Conservation (phyloP, 129 eudicot species). For the Mikania micrantha region DNA sequence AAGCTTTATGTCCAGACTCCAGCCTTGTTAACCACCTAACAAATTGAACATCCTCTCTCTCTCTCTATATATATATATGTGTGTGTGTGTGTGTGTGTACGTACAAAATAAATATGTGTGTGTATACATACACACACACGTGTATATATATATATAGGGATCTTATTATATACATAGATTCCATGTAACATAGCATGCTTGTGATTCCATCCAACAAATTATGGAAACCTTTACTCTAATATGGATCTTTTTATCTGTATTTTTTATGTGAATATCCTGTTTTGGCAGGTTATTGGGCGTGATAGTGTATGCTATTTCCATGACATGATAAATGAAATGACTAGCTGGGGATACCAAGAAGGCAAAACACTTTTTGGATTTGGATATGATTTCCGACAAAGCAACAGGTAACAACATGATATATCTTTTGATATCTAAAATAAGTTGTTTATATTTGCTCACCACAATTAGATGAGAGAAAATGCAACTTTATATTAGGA, state of each 20-base stretch:
- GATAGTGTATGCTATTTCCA: slow-evolving; percentile 85
- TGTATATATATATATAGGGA: too few species aligned
- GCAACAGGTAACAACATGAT: slow-evolving; percentile 61
- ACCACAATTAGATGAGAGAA: neutral
- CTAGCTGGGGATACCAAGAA: slow-evolving; percentile 91
- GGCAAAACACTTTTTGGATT: slow-evolving; percentile 96
- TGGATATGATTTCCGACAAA: slow-evolving; percentile 98
- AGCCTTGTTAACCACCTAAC: too few species aligned
- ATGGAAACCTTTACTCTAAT: neutral
- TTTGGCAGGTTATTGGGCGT: slow-evolving; percentile 61
- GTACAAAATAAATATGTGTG: too few species aligned
- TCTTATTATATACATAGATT: too few species aligned
- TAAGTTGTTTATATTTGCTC: neutral
- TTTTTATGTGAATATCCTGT: slow-evolving; percentile 7
- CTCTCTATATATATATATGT: too few species aligned
- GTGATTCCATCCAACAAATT: slow-evolving; percentile 1
- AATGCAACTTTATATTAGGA: neutral
- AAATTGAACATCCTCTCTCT: too few species aligned
- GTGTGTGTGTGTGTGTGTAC: too few species aligned
- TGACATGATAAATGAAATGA: slow-evolving; percentile 88
- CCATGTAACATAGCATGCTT: neutral
- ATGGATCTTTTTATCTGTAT: neutral
- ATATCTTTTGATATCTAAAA: neutral
- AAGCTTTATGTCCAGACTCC: too few species aligned
- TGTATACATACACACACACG: too few species aligned